These are phyloP conservation scores for Solanum corneliomulleri DNA, from an alignment of 257 asterid genomes.

Conservation along the genomic window DNA sequence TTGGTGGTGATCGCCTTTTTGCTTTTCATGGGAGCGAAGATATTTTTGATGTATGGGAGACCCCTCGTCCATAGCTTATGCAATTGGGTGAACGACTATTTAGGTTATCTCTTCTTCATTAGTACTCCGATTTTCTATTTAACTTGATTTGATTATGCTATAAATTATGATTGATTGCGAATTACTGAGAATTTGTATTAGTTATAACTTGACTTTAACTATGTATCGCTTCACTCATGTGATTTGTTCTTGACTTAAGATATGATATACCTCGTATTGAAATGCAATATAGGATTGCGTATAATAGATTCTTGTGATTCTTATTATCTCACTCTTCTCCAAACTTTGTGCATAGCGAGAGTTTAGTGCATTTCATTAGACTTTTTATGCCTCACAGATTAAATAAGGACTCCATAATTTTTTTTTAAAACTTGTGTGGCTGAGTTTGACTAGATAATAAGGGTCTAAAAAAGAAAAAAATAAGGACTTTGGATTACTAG, in stretches of 20 bases:
- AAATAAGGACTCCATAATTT: neutral
- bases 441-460: neutral
- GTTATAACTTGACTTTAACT: neutral
- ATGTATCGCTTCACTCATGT: neutral
- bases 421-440: neutral
- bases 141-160: neutral
- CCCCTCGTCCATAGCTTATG: slow-evolving; percentile 25
- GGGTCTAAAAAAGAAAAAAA: neutral
- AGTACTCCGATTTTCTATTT: neutral
- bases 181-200: neutral
- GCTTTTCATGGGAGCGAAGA: slow-evolving; percentile 70
- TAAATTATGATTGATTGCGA: neutral
- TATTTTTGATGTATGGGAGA: slow-evolving; percentile 74
- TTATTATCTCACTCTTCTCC: neutral
- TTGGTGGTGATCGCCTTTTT: slow-evolving; percentile 41
- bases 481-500: neutral
- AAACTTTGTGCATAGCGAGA: neutral
- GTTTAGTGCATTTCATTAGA: neutral
- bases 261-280: neutral
- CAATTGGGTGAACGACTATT: too few species aligned
- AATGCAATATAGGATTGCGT: too few species aligned
- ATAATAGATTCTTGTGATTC: neutral
- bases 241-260: neutral
- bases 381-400: neutral
- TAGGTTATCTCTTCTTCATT: neutral